phyloP scores from a whole-genome alignment of 495 filamentous ascomycete species.

The Hypoxylon lienhwacheense region DNA sequence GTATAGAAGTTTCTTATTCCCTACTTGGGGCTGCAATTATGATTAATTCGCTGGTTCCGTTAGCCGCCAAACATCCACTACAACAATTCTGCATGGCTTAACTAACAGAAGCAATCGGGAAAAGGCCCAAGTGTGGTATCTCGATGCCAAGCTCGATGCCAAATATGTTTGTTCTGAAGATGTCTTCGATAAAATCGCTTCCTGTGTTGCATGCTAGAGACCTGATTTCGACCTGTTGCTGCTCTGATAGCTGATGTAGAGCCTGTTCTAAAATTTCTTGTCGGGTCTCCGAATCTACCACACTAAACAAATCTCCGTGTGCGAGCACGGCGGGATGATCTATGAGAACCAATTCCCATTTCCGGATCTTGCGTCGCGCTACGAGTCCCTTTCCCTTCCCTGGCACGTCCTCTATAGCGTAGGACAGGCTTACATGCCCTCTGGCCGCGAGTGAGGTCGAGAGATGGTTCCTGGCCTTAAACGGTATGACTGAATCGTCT shows the following conservation, averaged over 20 bases:
- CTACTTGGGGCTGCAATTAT: constrained; percentile 44
- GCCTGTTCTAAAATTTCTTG: constrained; percentile 31
- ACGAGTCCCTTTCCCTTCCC: constrained; percentile 39
- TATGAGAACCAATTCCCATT: constrained; percentile 36
- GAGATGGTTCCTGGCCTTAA: constrained; percentile 11
- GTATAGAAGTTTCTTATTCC: background rate
- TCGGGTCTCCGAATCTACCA: constrained; percentile 22
- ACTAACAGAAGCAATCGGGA: constrained; percentile 39
- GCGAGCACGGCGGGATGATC: constrained; percentile 37
- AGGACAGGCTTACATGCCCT: constrained; percentile 12
- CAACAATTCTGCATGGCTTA: too few relatives aligned
- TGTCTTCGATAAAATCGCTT: constrained; percentile 69
- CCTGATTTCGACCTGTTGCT: constrained; percentile 20
- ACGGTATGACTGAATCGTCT: constrained; percentile 31
- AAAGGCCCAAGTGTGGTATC: constrained; percentile 37
- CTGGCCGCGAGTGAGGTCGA: constrained; percentile 21
- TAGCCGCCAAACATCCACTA: background rate
- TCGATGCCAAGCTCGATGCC: constrained; percentile 40
- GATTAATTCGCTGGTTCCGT: constrained; percentile 40
- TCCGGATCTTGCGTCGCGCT: constrained; percentile 22
- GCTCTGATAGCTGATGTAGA: constrained; percentile 25
- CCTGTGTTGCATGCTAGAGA: constrained; percentile 68
- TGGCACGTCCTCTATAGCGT: constrained; percentile 28
- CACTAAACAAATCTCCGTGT: constrained; percentile 34
- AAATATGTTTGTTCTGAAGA: constrained; percentile 61